phyloP scores from a whole-genome alignment of 176 grass and related monocot species.

The Musa beccarii region DNA sequence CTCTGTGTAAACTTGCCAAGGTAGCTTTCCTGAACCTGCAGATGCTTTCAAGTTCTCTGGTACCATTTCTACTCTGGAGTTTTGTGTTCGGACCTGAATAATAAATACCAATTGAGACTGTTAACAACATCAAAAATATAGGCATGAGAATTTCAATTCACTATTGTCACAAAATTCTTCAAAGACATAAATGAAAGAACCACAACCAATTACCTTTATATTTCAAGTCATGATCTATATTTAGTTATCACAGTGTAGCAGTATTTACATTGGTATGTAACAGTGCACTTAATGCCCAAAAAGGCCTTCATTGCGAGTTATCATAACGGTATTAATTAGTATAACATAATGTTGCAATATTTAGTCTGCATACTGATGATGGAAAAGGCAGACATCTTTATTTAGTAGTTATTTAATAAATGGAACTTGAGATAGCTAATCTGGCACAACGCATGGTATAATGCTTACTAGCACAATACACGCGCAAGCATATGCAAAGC shows the following conservation, averaged over 20 bases:
- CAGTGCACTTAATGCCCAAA: background rate
- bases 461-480: too few relatives aligned
- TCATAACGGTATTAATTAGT: too few relatives aligned
- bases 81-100: conserved; percentile 64
- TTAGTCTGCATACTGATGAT: too few relatives aligned
- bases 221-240: background rate
- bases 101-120: background rate
- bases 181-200: too few relatives aligned
- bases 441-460: too few relatives aligned
- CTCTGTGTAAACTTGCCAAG: conserved; percentile 64
- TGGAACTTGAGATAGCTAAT: too few relatives aligned
- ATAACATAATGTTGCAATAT: too few relatives aligned
- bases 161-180: background rate
- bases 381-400: too few relatives aligned
- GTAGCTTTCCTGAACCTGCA: conserved; percentile 19
- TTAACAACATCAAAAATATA: background rate
- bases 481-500: too few relatives aligned
- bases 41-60: conserved; percentile 41
- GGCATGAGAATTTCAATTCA: background rate
- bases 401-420: too few relatives aligned
- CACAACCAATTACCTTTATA: background rate
- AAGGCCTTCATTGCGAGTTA: too few relatives aligned
- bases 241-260: background rate
- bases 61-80: conserved; percentile 57
- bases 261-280: background rate